Percentiles rank a stretch among this genome's conserved stretches.
phyloP scores from a whole-genome alignment of 768 basidiomycete genomes.

The Calocybe gangraenosa region DNA sequence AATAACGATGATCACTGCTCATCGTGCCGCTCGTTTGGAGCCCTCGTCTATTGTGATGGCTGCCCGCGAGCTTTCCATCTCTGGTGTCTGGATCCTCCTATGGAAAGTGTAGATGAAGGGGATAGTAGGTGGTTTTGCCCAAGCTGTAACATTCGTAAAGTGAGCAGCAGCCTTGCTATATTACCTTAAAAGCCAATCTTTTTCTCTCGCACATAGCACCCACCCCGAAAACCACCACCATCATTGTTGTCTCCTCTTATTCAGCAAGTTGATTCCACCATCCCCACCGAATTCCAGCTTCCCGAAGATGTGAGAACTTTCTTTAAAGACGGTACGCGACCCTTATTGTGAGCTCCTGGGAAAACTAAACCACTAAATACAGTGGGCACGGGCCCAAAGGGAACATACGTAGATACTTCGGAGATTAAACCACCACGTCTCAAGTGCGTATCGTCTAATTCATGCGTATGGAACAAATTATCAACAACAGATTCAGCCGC shows the following conservation, averaged over 20 bases:
- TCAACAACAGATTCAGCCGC: conserved; percentile 43
- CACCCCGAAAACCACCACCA: conserved; percentile 60
- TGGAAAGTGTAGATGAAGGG: conserved; percentile 83
- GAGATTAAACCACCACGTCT: conserved; percentile 72
- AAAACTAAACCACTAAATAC: conserved; percentile 16
- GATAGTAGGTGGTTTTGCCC: conserved; percentile 85
- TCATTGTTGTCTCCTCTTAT: conserved; percentile 72
- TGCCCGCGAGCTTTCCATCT: conserved; percentile 96
- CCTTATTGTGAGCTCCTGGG: conserved; percentile 4
- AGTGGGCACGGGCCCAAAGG: conserved; percentile 80
- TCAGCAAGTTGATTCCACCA: conserved; percentile 58
- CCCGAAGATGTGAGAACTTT: conserved; percentile 79
- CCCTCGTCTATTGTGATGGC: conserved; percentile 94
- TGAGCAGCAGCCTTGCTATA: conserved; percentile 27
- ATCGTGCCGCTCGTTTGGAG: conserved; percentile 75
- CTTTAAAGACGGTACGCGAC: conserved; percentile 79
- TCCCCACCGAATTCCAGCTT: conserved; percentile 81
- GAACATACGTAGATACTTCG: conserved; percentile 79
- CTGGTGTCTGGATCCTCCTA: conserved; percentile 93
- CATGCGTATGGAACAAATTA: conserved; percentile 9
- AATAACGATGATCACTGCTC: conserved; percentile 85
- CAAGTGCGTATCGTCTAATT: conserved; percentile 55
- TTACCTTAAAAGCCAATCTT: conserved; percentile 14
- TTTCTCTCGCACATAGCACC: conserved; percentile 48
- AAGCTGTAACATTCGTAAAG: conserved; percentile 62